Conservation (phyloP, 768 basidiomycete species). For the Auricularia auricula-judae region DNA sequence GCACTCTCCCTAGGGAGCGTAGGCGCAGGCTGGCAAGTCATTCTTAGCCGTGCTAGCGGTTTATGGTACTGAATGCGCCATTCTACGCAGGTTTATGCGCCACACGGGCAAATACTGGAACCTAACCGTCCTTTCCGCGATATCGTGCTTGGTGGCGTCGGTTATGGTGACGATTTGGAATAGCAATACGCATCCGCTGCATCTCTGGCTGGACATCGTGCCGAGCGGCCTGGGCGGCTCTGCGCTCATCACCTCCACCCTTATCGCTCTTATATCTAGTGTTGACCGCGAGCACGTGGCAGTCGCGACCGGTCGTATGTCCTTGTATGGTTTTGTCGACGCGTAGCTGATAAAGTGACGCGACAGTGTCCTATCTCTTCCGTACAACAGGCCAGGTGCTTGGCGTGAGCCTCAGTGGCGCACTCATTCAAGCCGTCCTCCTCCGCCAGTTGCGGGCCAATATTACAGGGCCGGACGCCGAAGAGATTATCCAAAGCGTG, state of each 20-base stretch:
- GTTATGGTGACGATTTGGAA: slow-evolving; percentile 57
- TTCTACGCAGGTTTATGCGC: slow-evolving; percentile 60
- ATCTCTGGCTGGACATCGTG: slow-evolving; percentile 68
- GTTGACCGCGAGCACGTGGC: slow-evolving; percentile 75
- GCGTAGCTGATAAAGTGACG: background rate
- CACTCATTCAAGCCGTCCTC: slow-evolving; percentile 73
- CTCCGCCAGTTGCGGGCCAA: slow-evolving; percentile 54
- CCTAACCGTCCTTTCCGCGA: slow-evolving; percentile 58
- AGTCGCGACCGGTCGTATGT: slow-evolving; percentile 82
- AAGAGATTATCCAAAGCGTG: slow-evolving; percentile 64
- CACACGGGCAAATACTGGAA: slow-evolving; percentile 76
- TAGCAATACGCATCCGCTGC: slow-evolving; percentile 43
- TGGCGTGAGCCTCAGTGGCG: slow-evolving; percentile 82
- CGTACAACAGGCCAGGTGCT: slow-evolving; percentile 91
- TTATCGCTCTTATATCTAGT: slow-evolving; percentile 81
- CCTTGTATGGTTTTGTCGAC: slow-evolving; percentile 7
- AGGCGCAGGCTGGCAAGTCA: slow-evolving; percentile 68
- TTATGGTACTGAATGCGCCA: background rate
- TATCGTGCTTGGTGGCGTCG: slow-evolving; percentile 48
- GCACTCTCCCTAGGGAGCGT: slow-evolving; percentile 80
- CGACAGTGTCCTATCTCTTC: slow-evolving; percentile 82
- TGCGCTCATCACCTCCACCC: slow-evolving; percentile 72
- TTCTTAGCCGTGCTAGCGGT: slow-evolving; percentile 6
- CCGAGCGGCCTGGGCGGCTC: slow-evolving; percentile 81
- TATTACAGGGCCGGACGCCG: slow-evolving; percentile 67